Base-by-base conservation (phyloP, 2,329 filamentous ascomycete species). In the Emydomyces testavorans region DNA sequence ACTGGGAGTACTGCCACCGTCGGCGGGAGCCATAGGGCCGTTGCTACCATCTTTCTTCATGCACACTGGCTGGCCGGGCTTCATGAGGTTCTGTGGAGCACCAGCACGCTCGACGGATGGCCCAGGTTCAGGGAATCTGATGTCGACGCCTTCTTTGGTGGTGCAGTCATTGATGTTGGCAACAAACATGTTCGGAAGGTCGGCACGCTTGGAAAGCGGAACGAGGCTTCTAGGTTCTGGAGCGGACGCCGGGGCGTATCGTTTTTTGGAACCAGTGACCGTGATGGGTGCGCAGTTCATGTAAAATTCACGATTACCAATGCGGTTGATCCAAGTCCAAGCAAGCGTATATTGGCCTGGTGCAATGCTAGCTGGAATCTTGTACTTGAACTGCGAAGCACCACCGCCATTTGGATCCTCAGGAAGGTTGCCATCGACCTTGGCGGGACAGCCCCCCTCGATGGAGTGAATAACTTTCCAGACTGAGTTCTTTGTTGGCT, bases 271-370 rank as follows among this genome's bases (percentile, higher is more conserved):
- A 46, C 65, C 65, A 3, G 65, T 77, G 20, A 96, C 73, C 0
- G 72, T 75, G 40, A 94, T 65, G 0, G 85, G 79, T 0, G 83
- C 86, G 57, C 90, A 98, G 75, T 94, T 93, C 88, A 94, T 94
- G 74, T 96, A 95, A 75, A 94, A 87, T 63, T 96, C 92, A 1
- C 89, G 82, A 70, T 94, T 94, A 2, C 92, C 92, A 7, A 94
- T 60, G 51, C 83, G 83, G 67, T 96, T 96, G 67, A 94, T 79
- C 92, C 92, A 96, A 0, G 87, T 87, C 88, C 89, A 96, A 0
- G 86, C 86, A 4, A 96, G 72, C 0, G 81, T 85, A 21, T 84
- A 89, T 34, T 88, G 76, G 3, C 90, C 92, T 1, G 80, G 70
- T 6, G 81, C 78, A 39, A 95, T 74, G 18, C 80, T 77, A 0